A percentile compares a stretch with the other conserved stretches of the same genome.
Evolutionary conservation across 768 basidiomycete species (phyloP).

Genomic region (Pleurotus sapidus): DNA sequence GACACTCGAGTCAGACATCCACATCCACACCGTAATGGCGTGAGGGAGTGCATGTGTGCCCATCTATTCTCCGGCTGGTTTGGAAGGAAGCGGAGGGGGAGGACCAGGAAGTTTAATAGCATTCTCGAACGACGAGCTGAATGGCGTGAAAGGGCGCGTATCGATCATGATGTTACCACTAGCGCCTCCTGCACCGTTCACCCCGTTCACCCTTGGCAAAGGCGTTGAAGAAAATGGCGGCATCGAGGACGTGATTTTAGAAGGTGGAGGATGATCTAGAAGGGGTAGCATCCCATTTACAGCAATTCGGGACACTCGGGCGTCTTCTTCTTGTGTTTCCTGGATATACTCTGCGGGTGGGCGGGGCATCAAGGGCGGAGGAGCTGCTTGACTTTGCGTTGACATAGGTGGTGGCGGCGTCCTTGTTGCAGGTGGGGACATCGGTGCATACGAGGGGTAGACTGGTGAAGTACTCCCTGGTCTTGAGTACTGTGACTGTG

Average conservation of each 20-base stretch:
- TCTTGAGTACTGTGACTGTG: slow-evolving; percentile 9
- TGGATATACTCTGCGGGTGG: slow-evolving; percentile 80
- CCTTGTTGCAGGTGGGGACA: too few relatives aligned
- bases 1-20: too few relatives aligned
- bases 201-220: slow-evolving; percentile 1
- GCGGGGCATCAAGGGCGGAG: slow-evolving; percentile 72
- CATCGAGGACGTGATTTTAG: slow-evolving; percentile 8
- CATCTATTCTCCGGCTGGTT: slow-evolving; percentile 25
- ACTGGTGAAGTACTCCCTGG: slow-evolving; percentile 14
- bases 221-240: neutral
- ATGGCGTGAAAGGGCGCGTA: slow-evolving; percentile 47
- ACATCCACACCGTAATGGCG: too few relatives aligned
- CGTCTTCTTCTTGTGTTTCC: slow-evolving; percentile 76
- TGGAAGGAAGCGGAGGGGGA: slow-evolving; percentile 32
- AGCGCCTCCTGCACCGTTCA: slow-evolving; percentile 3
- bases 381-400: slow-evolving; percentile 29
- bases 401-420: slow-evolving; percentile 11
- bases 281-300: slow-evolving; percentile 27
- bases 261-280: slow-evolving; percentile 16
- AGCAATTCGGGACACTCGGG: slow-evolving; percentile 45
- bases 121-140: slow-evolving; percentile 34
- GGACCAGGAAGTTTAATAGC: slow-evolving; percentile 24
- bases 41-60: too few relatives aligned
- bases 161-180: slow-evolving; percentile 20
- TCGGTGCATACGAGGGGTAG: too few relatives aligned